Evolutionary conservation across 1,284 basidiomycete species (phyloP), one percentile per base, ranked within the genome.

Genomic region (Ustilago cynodontis): DNA sequence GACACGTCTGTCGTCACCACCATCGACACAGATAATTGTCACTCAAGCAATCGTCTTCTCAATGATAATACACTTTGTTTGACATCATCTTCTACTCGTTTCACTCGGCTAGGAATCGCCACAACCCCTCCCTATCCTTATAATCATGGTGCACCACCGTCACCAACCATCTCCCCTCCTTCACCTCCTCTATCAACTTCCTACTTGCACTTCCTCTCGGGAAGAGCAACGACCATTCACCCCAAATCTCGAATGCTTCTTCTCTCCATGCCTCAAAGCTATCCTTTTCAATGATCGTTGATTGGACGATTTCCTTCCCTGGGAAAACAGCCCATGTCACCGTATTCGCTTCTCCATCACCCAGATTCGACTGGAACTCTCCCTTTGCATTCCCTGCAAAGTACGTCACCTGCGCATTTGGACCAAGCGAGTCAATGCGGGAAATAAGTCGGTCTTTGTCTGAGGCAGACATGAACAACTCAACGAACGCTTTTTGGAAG

Each of bases 401-500:
- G 86, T 91, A 94, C 82, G 93, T 92, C 49, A 97, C 90, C 88
- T 89, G 90, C 14, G 52, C 41, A 18, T 91, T 91, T 26, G 88
- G 85, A 0, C 90, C 91, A 16, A 88, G 87, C 63, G 88, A 87
- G 45, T 88, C 83, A 1, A 93, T 89, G 75, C 88, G 89, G 66
- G 87, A 83, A 84, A 92, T 90, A 41, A 98, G 89, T 63, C 80
- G 83, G 41, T 91, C 88, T 24, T 97, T 90, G 73, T 92, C 91
- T 20, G 88, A 86, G 53, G 89, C 89, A 7, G 80, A 83, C 43
- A 93, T 92, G 85, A 99, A 99, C 86, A 98, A 96, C 87, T 99
- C 96, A 7, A 98, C 94, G 84, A 98, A 99, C 4, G 93, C 90
- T 87, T 99, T 99, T 87, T 99, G 97, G 87, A 94, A 99, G 14